A percentile compares a stretch with the other conserved stretches of the same genome.
phyloP scores from a whole-genome alignment of 179 eudicot species.

The Actinidia chinensis region DNA sequence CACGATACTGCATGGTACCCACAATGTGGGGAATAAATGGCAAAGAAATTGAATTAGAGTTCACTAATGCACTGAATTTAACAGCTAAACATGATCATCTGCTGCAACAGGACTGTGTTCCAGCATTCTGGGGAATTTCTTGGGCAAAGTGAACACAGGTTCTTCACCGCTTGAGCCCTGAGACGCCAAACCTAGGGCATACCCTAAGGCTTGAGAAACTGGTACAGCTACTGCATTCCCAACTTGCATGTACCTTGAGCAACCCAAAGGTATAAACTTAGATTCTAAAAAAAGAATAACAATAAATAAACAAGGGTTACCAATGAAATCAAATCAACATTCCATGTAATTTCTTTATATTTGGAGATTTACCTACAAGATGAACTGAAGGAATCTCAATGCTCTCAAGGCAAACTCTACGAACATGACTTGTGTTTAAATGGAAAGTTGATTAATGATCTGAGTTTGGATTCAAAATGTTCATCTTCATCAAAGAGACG shows the following conservation, averaged over 20 bases:
- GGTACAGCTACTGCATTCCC: conserved; percentile 51
- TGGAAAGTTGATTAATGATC: no score
- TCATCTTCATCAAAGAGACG: no score
- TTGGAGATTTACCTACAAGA: no score
- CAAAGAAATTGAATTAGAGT: neutral
- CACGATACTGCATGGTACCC: neutral
- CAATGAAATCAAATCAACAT: no score
- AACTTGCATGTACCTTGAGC: conserved; percentile 38
- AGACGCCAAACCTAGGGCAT: conserved; percentile 27
- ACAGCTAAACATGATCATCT: neutral
- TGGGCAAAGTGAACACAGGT: conserved; percentile 23
- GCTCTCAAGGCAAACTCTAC: no score
- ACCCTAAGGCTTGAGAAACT: conserved; percentile 39
- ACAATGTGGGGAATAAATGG: neutral
- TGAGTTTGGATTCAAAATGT: no score
- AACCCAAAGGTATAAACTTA: neutral
- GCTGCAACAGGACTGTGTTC: neutral
- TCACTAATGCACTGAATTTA: neutral
- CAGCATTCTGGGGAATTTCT: conserved; percentile 17
- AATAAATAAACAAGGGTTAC: no score
- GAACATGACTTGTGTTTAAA: no score
- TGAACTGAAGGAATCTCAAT: no score
- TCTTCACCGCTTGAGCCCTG: conserved; percentile 19
- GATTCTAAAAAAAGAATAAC: neutral
- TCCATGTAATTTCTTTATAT: no score